Evolutionary conservation across 306 rosid genomes (phyloP).

Genomic region (Oemleria cerasiformis): DNA sequence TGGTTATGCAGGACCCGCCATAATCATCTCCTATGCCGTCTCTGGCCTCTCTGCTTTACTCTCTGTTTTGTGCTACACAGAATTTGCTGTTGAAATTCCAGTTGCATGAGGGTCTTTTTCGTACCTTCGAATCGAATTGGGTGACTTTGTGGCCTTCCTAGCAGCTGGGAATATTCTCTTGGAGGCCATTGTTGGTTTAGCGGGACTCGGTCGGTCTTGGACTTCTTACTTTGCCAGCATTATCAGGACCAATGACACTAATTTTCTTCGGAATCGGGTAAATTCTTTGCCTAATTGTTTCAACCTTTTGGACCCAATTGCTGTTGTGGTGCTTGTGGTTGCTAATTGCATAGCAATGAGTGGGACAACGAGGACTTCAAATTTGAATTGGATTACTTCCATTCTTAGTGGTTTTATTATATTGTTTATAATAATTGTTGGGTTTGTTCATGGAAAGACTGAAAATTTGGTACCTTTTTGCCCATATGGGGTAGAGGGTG

Average conservation of each 20-base stretch:
- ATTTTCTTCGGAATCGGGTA: slow-evolving; percentile 54
- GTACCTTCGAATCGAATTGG: slow-evolving; percentile 68
- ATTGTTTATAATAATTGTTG: slow-evolving; percentile 44
- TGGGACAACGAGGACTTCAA: slow-evolving; percentile 64
- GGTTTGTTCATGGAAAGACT: slow-evolving; percentile 50
- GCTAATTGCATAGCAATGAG: slow-evolving; percentile 64
- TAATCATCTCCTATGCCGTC: slow-evolving; percentile 59
- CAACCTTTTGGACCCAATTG: slow-evolving; percentile 64
- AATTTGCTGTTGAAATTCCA: slow-evolving; percentile 81
- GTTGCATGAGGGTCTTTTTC: slow-evolving; percentile 94
- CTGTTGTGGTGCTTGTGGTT: slow-evolving; percentile 58
- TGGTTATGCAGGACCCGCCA: slow-evolving; percentile 57
- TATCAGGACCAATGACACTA: slow-evolving; percentile 41
- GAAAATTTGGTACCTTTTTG: slow-evolving; percentile 53
- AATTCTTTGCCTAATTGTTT: slow-evolving; percentile 45
- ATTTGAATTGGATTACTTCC: slow-evolving; percentile 58
- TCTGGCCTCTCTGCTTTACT: slow-evolving; percentile 89
- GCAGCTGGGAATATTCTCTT: slow-evolving; percentile 84
- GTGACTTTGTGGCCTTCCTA: slow-evolving; percentile 69
- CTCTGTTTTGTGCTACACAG: slow-evolving; percentile 83
- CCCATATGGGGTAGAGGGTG: slow-evolving; percentile 62
- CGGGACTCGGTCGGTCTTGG: slow-evolving; percentile 81
- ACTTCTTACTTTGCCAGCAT: slow-evolving; percentile 72
- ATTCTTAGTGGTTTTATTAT: slow-evolving; percentile 36
- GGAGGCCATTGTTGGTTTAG: slow-evolving; percentile 77